Conservation (phyloP, 495 filamentous ascomycete species). For the Aspergillus taichungensis region DNA sequence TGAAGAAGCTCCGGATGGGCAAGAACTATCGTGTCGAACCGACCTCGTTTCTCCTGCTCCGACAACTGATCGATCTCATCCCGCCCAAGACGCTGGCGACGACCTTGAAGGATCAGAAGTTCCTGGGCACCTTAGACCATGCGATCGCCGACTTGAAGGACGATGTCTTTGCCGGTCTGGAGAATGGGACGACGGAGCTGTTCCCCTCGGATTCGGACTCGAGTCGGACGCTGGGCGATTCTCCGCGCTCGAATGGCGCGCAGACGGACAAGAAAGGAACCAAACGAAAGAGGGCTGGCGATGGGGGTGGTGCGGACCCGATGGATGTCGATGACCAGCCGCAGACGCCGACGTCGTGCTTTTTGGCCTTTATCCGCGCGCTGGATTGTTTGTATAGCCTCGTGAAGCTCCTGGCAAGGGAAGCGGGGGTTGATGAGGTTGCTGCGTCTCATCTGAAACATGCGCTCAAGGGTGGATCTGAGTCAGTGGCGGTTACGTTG, state of each 20-base stretch:
- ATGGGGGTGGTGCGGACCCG: slow-evolving; percentile 23
- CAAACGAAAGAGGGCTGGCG: slow-evolving; percentile 32
- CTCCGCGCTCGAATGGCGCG: slow-evolving; percentile 14
- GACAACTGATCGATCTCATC: slow-evolving; percentile 37
- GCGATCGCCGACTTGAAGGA: slow-evolving; percentile 30
- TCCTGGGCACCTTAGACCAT: slow-evolving; percentile 34
- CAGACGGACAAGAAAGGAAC: slow-evolving; percentile 34
- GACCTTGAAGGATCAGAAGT: slow-evolving; percentile 42
- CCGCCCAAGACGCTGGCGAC: slow-evolving; percentile 38
- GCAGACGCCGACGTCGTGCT: slow-evolving; percentile 29
- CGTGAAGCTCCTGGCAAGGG: slow-evolving; percentile 19
- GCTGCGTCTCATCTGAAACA: slow-evolving; percentile 45
- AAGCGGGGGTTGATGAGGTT: slow-evolving; percentile 23
- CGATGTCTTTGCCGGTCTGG: slow-evolving; percentile 24
- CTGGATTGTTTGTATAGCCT: slow-evolving; percentile 33
- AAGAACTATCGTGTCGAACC: slow-evolving; percentile 37
- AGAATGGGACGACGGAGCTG: slow-evolving; percentile 15
- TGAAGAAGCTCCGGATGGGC: slow-evolving; percentile 47
- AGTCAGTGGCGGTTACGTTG: slow-evolving; percentile 39
- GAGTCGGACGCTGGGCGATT: slow-evolving; percentile 32
- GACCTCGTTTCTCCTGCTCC: slow-evolving; percentile 40
- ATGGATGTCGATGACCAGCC: slow-evolving; percentile 32
- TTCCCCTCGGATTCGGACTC: slow-evolving; percentile 26
- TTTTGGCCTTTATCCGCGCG: slow-evolving; percentile 30
- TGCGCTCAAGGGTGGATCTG: slow-evolving; percentile 38